A percentile compares a stretch with the other conserved stretches of the same genome.
phyloP scores from a whole-genome alignment of 768 basidiomycete genomes.

The Boletus speciosus region DNA sequence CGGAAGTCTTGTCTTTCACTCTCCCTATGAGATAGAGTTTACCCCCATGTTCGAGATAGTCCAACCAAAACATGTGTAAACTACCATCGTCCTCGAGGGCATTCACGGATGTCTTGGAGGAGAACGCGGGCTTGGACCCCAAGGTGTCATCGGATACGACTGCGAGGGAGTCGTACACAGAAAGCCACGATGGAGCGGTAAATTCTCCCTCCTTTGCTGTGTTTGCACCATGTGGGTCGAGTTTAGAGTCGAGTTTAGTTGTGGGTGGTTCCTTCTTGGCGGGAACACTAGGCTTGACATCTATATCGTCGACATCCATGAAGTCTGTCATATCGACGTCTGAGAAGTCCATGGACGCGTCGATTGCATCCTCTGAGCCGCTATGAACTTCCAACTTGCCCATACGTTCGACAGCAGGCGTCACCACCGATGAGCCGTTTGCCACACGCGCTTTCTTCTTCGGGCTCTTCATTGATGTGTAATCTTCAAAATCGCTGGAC shows the following conservation, averaged over 20 bases:
- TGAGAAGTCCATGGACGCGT: constrained; percentile 49
- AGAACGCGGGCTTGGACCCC: constrained; percentile 39
- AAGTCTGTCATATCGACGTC: constrained; percentile 55
- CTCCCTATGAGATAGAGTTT: constrained; percentile 89
- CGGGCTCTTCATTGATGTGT: constrained; percentile 51
- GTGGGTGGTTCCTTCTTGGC: constrained; percentile 18
- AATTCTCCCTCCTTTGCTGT: constrained; percentile 45
- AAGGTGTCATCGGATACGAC: constrained; percentile 60
- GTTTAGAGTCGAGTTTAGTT: constrained; percentile 15
- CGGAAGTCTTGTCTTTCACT: constrained; percentile 69
- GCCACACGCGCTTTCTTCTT: constrained; percentile 56
- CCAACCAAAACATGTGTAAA: constrained; percentile 92
- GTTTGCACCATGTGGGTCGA: neutral
- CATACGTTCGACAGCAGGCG: constrained; percentile 57
- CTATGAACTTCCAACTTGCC: constrained; percentile 58
- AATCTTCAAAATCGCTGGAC: constrained; percentile 56
- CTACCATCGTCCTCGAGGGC: constrained; percentile 83
- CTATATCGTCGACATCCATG: constrained; percentile 58
- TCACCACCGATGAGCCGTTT: constrained; percentile 41
- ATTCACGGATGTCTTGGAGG: constrained; percentile 42
- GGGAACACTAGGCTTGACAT: constrained; percentile 39
- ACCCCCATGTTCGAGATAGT: constrained; percentile 86
- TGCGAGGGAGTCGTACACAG: constrained; percentile 68
- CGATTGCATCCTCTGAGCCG: constrained; percentile 47
- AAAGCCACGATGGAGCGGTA: constrained; percentile 60